Conservation (phyloP, 345 rosid genomes). For the Turritis glabra region DNA sequence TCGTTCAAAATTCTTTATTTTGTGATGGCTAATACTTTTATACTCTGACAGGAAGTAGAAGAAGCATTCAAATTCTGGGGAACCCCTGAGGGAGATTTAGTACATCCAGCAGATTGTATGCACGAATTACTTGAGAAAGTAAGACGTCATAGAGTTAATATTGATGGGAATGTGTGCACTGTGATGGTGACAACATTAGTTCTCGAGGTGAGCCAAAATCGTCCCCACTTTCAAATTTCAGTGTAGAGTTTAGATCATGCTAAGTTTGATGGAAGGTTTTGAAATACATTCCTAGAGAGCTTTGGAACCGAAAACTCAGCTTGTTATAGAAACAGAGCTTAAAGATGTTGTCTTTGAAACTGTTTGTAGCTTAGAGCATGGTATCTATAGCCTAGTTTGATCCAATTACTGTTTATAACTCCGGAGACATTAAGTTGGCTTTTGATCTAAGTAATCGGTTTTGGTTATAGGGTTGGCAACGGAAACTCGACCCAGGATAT, state of each 20-base stretch:
- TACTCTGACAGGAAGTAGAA: conserved; percentile 72
- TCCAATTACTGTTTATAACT: not conserved
- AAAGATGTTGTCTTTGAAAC: not conserved
- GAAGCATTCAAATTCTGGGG: conserved; percentile 90
- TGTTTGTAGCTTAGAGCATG: conserved; percentile 6
- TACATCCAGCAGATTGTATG: conserved; percentile 98
- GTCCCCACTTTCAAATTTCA: not conserved
- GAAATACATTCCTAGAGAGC: conserved; percentile 4
- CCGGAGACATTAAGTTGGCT: conserved; percentile 12
- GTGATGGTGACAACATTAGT: conserved; percentile 98
- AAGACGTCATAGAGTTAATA: conserved; percentile 81
- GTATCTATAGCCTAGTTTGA: conserved; percentile 17
- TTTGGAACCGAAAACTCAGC: not conserved
- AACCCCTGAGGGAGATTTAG: conserved; percentile 72
- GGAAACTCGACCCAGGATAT: conserved; percentile 88
- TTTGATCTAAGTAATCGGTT: not conserved
- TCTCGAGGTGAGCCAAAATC: conserved; percentile 75
- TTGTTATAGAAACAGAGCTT: not conserved
- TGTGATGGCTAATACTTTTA: conserved; percentile 18
- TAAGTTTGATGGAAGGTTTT: conserved; percentile 1
- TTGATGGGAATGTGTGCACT: conserved; percentile 95
- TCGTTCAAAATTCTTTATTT: not conserved
- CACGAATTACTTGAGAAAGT: conserved; percentile 93
- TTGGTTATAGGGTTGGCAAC: conserved; percentile 86
- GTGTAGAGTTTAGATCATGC: not conserved